Evolutionary conservation across 257 asterid genomes (phyloP), one percentile per base, ranked within the genome.

Genomic region (Euphrasia confusa): DNA sequence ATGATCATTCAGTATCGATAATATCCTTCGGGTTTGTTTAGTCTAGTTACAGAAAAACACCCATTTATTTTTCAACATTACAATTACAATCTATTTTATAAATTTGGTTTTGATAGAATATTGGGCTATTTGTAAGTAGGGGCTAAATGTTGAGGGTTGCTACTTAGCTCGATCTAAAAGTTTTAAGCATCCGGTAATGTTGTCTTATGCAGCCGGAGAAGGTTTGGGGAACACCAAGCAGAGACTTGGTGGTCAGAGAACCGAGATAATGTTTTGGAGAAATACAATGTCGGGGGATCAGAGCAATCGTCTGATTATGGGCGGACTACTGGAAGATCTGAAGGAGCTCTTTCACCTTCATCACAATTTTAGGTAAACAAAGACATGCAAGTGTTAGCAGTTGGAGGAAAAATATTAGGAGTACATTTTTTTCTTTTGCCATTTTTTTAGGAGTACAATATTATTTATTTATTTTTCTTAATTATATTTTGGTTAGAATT

Each of bases 221-320:
- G 95, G 80, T 88, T 88, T 7, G 95, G 97, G 61, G 97, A 92
- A 76, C 95, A 84, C 81, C 97, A 88, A 72, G 98, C 98, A 0
- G 97, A 88, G 75, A 84, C 89, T 3, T 92, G 98, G 98, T 92
- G 98, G 98, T 83, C 95, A 2, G 97, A 92, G 78, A 92, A 92
- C 67, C 86, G 97, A 13, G 98, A 88, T 53, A 92, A 78, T 44
- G 95, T 92, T 14, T 86, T 86, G 3, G 89, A 89, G 80, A 84
- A 76, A 63, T 92, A 89, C 67, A 89, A 89, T 24, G 89, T 92
- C 26, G 82, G 97, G 2, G 95, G 94, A 54, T 92, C 96, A 0
- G 97, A 86, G 72, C 83, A 83, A 78, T 71, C 95, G 10, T 81
- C 97, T 35, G 85, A 86, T 67, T 75, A 83, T 0, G 88, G 91